A percentile compares a stretch with the other conserved stretches of the same genome.
These are phyloP conservation scores for Gelatoporia subvermispora DNA, from an alignment of 768 basidiomycete species.

Conservation along the genomic window DNA sequence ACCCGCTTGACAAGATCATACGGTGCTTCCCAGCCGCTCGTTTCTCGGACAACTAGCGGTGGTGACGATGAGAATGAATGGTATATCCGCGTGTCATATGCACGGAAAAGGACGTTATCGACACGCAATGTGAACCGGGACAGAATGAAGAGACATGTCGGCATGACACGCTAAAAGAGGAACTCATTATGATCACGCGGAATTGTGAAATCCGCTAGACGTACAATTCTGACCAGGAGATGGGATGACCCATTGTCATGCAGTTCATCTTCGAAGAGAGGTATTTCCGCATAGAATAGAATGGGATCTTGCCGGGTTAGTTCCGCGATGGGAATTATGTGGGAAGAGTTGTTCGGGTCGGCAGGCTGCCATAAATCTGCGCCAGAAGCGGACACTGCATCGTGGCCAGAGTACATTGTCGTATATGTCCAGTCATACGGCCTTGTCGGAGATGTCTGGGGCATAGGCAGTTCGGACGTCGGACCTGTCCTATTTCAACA, in stretches of 20 bases:
- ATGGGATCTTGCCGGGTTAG: constrained; percentile 91
- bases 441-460: constrained; percentile 70
- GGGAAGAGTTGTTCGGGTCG: constrained; percentile 49
- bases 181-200: background rate
- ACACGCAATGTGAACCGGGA: constrained; percentile 90
- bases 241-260: constrained; percentile 94
- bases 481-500: constrained; percentile 61
- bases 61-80: constrained; percentile 68
- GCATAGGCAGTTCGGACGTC: constrained; percentile 58
- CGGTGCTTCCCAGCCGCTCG: constrained; percentile 86
- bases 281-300: constrained; percentile 94
- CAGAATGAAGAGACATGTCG: constrained; percentile 87
- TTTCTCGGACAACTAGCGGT: constrained; percentile 70
- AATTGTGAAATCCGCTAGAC: background rate
- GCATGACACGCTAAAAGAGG: constrained; percentile 83
- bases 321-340: constrained; percentile 78
- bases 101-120: constrained; percentile 90
- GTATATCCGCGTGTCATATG: constrained; percentile 84
- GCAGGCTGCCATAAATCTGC: constrained; percentile 45
- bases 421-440: constrained; percentile 99
- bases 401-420: constrained; percentile 74
- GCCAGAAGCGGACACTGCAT: constrained; percentile 12
- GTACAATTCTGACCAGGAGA: constrained; percentile 79
- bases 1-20: constrained; percentile 80
- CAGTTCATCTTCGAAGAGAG: constrained; percentile 92